These are phyloP conservation scores for Annona squamosa DNA, from an alignment of 164 flowering plant species.

Conservation along the genomic window DNA sequence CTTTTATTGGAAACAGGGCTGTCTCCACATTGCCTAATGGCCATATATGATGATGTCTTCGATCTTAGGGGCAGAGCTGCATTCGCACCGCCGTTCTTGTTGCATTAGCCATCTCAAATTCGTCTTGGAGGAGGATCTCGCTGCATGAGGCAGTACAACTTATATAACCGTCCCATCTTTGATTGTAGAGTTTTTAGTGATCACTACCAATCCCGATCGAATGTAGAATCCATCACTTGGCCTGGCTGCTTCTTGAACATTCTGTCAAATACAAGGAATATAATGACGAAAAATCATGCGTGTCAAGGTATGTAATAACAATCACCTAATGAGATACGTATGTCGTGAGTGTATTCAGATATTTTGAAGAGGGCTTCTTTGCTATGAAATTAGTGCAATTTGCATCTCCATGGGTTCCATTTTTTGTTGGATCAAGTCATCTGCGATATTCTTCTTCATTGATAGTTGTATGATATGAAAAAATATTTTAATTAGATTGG, in stretches of 20 bases:
- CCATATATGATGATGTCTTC: background rate
- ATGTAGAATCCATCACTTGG: slow-evolving; percentile 76
- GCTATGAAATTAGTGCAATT: too few species aligned
- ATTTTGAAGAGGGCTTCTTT: too few species aligned
- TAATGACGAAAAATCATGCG: too few species aligned
- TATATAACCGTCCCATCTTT: slow-evolving; percentile 58
- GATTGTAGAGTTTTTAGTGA: slow-evolving; percentile 78
- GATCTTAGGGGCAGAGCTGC: background rate
- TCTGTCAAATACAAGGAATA: slow-evolving; percentile 30
- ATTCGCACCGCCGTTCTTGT: background rate
- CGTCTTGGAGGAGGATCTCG: background rate
- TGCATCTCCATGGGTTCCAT: background rate
- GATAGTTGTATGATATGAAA: too few species aligned
- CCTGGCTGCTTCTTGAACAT: slow-evolving; percentile 81
- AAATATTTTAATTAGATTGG: too few species aligned
- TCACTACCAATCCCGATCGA: slow-evolving; percentile 75
- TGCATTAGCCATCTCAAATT: background rate
- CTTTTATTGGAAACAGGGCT: background rate
- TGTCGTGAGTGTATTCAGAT: too few species aligned
- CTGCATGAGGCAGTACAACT: background rate
- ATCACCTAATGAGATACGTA: too few species aligned
- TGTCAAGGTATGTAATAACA: too few species aligned
- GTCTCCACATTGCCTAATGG: background rate
- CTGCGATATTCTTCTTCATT: too few species aligned
- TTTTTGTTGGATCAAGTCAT: too few species aligned